phyloP scores from a whole-genome alignment of 1,284 basidiomycete genomes.

The Polyporus tsugae region DNA sequence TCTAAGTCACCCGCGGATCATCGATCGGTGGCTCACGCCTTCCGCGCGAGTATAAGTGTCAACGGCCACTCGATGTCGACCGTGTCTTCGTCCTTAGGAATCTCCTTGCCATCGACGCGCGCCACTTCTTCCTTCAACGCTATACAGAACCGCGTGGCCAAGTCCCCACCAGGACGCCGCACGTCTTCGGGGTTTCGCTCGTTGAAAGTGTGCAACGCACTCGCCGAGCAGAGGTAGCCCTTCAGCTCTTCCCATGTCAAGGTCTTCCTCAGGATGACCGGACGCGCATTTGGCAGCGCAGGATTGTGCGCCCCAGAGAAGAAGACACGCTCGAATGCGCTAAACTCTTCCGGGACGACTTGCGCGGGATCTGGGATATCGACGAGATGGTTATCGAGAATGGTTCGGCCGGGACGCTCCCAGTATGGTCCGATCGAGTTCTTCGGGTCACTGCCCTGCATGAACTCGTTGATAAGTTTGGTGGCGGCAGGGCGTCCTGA shows the following conservation, averaged over 20 bases:
- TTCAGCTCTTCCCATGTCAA: constrained; percentile 74
- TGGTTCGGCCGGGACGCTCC: constrained; percentile 81
- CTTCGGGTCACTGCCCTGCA: constrained; percentile 59
- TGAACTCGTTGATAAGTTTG: constrained; percentile 66
- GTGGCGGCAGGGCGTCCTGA: constrained; percentile 65
- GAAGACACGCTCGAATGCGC: constrained; percentile 58
- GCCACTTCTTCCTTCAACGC: constrained; percentile 55
- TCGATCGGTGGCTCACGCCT: constrained; percentile 24
- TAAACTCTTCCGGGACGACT: constrained; percentile 46
- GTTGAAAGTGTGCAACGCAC: constrained; percentile 76
- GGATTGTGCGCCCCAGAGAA: constrained; percentile 63
- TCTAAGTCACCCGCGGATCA: constrained; percentile 1
- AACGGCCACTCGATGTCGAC: constrained; percentile 80
- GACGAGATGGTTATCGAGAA: constrained; percentile 76
- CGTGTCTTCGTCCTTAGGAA: constrained; percentile 50
- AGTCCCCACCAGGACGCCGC: constrained; percentile 58
- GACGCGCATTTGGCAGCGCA: constrained; percentile 51
- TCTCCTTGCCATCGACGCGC: constrained; percentile 44
- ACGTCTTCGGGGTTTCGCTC: constrained; percentile 70
- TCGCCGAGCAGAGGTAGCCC: constrained; percentile 78
- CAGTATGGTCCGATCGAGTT: constrained; percentile 79
- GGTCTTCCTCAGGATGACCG: constrained; percentile 65
- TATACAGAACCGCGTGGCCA: constrained; percentile 69
- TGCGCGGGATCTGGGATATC: constrained; percentile 68
- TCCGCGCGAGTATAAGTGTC: constrained; percentile 64